Base-by-base conservation (phyloP, 2,329 filamentous ascomycete genomes). In the Hymenoscyphus repandus region DNA sequence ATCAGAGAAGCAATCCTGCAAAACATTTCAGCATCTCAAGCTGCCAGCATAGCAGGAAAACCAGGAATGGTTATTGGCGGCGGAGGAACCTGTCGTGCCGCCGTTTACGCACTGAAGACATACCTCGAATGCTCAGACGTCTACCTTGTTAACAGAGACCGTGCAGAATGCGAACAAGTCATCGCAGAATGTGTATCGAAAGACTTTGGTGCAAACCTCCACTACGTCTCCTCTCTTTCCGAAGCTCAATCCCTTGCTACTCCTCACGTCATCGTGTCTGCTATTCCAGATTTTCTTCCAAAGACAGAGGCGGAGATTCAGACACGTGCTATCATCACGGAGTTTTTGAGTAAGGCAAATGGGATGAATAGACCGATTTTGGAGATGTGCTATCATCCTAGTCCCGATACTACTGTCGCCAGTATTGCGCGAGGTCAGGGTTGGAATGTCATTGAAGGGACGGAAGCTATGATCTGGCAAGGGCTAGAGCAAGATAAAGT, bases 91-190 rank as follows among this genome's bases (percentile, higher is more conserved):
- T 85, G 86, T n/a, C 76, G 88, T 41, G 85, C 82, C 15, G 87
- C 88, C 9, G 79, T 91, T 27, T 92, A 92, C 63, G 83, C 88
- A 1, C 70, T 92, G 57, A 76, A 82, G 60, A 81, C 80, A 61
- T 88, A 80, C 75, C 77, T 92, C 68, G 76, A 78, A 50, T 83
- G 80, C 36, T 79, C 76, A 20, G 74, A 74, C 36, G 83, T 92
- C 57, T 93, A 92, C 68, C 75, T 92, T 34, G 85, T 90, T 45
- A 91, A 91, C 69, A 79, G 88, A 32, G 85, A 91, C 64, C 69
- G 71, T 15, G 65, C 62, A 27, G 88, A 92, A 68, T 83, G 90
- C 15, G 74, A 77, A 3, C 77, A 80, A 30, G 80, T 92, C 11
- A 73, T 90, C 2, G 66, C 70, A 1, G 86, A 89, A 67, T 88